Evolutionary conservation across 192 early-diverging fungal species (phyloP).

Genomic region (Paraglomus brasilianum): DNA sequence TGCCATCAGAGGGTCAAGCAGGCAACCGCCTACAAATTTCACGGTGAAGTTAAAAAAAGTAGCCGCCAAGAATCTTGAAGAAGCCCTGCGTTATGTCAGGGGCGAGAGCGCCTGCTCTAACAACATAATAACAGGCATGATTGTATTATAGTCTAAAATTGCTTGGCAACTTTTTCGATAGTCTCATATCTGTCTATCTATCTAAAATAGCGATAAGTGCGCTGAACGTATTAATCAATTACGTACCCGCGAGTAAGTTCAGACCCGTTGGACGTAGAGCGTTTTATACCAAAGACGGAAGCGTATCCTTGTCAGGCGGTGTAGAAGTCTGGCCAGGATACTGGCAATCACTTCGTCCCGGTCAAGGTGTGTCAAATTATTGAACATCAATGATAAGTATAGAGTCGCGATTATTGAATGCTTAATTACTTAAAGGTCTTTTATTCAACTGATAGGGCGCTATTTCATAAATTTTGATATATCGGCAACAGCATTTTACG

Average conservation of each 20-base stretch:
- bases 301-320: slow-evolving; percentile 53
- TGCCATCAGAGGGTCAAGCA: slow-evolving; percentile 18
- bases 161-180: not conserved
- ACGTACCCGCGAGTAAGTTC: slow-evolving; percentile 67
- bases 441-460: slow-evolving; percentile 28
- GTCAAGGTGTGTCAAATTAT: slow-evolving; percentile 45
- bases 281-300: slow-evolving; percentile 75
- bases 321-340: slow-evolving; percentile 88
- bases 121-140: slow-evolving; percentile 44
- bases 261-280: slow-evolving; percentile 73
- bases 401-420: not conserved
- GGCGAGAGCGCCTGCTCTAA: slow-evolving; percentile 45
- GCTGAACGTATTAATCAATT: slow-evolving; percentile 78
- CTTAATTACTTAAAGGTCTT: not conserved
- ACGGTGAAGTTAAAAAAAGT: slow-evolving; percentile 62
- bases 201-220: slow-evolving; percentile 49
- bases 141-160: not conserved
- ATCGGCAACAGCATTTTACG: slow-evolving; percentile 64
- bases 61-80: slow-evolving; percentile 62
- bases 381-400: not conserved
- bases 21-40: slow-evolving; percentile 51
- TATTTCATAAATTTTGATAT: slow-evolving; percentile 70
- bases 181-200: too few relatives aligned
- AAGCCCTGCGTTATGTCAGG: slow-evolving; percentile 51
- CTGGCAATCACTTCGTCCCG: slow-evolving; percentile 80